These are phyloP conservation scores for Aquilaria agallochum DNA, from an alignment of 441 rosid species.

Conservation along the genomic window DNA sequence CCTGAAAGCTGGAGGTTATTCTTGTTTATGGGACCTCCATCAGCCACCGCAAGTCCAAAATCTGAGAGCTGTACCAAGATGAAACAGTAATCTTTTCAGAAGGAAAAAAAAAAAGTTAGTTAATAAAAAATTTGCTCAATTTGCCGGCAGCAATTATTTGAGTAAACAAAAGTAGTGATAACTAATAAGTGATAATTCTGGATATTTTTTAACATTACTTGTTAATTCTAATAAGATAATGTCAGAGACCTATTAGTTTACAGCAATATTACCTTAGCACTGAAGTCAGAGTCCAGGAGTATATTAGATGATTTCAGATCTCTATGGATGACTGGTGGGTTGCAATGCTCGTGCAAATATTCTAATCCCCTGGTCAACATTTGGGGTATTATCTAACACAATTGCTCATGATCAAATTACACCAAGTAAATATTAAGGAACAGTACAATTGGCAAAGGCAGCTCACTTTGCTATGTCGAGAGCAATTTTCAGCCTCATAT, in stretches of 20 bases:
- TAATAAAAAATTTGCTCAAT: too few species aligned
- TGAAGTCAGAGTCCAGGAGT: constrained; percentile 74
- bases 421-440: constrained; percentile 6
- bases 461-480: constrained; percentile 80
- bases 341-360: constrained; percentile 86
- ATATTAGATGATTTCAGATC: constrained; percentile 97
- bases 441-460: constrained; percentile 1
- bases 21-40: constrained; percentile 51
- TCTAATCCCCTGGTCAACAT: constrained; percentile 75
- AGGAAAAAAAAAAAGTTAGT: too few species aligned
- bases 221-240: background rate
- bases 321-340: constrained; percentile 89
- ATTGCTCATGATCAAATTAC: background rate
- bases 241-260: background rate
- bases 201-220: too few species aligned
- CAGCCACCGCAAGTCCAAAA: constrained; percentile 87
- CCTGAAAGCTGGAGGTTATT: constrained; percentile 84
- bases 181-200: too few species aligned
- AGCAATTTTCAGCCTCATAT: constrained; percentile 85
- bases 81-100: background rate
- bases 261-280: constrained; percentile 66
- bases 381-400: constrained; percentile 3
- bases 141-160: background rate
- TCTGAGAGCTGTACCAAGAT: constrained; percentile 71
- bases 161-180: too few species aligned